Percentiles rank a stretch among this genome's conserved stretches.
These are phyloP conservation scores for Fonsecaea multimorphosa DNA, from an alignment of 2,329 filamentous ascomycete species.

Conservation along the genomic window DNA sequence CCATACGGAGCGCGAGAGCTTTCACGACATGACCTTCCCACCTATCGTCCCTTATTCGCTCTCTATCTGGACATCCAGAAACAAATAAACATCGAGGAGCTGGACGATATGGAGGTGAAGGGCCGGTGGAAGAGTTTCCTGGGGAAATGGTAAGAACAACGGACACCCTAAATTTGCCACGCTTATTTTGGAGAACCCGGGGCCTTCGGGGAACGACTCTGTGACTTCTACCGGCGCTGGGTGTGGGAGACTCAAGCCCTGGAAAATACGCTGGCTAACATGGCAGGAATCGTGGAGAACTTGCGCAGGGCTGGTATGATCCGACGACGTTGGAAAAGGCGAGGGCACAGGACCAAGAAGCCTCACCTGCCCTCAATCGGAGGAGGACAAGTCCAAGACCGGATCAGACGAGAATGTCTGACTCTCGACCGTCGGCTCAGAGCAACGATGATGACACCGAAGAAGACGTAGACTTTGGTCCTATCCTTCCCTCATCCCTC, in stretches of 20 bases:
- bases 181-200: neutral
- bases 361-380: neutral
- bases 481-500: slow-evolving; percentile 50
- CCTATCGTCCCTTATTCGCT: slow-evolving; percentile 75
- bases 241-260: neutral
- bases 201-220: too few relatives aligned
- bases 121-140: slow-evolving; percentile 95
- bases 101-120: slow-evolving; percentile 76
- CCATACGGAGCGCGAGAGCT: slow-evolving; percentile 72
- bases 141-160: slow-evolving; percentile 76
- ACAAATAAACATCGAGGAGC: slow-evolving; percentile 68
- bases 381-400: neutral
- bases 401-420: neutral
- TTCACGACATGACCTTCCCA: slow-evolving; percentile 69
- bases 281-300: slow-evolving; percentile 77
- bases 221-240: neutral
- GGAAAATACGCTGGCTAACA: slow-evolving; percentile 30
- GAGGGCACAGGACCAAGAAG: slow-evolving; percentile 5
- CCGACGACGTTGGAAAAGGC: slow-evolving; percentile 69
- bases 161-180: neutral
- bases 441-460: slow-evolving; percentile 37
- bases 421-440: neutral
- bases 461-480: slow-evolving; percentile 66
- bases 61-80: slow-evolving; percentile 91
- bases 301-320: slow-evolving; percentile 93